These are phyloP conservation scores for California macrophylla DNA, from an alignment of 441 rosid genomes.

Conservation along the genomic window DNA sequence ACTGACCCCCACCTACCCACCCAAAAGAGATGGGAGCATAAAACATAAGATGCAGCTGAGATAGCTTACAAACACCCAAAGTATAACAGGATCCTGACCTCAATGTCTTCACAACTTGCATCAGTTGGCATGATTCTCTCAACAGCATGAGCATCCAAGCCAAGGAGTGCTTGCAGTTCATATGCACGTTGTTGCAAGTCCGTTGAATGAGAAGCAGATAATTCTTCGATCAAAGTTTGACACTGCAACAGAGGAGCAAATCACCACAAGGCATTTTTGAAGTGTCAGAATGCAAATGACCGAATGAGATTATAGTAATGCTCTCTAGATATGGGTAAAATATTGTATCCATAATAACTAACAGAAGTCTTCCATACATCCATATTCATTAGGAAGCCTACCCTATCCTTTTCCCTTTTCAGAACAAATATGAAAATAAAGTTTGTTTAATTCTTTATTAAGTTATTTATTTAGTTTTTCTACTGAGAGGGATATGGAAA, in stretches of 20 bases:
- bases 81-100: conserved; percentile 35
- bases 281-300: neutral
- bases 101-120: conserved; percentile 94
- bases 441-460: too few relatives aligned
- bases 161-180: conserved; percentile 69
- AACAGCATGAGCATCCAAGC: conserved; percentile 57
- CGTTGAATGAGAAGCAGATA: conserved; percentile 87
- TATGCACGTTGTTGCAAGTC: conserved; percentile 97
- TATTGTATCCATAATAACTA: too few relatives aligned
- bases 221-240: conserved; percentile 77
- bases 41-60: neutral
- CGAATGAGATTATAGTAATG: neutral
- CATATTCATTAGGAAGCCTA: neutral
- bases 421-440: neutral
- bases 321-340: too few relatives aligned
- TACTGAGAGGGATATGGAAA: too few relatives aligned
- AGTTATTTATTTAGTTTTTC: too few relatives aligned
- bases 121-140: conserved; percentile 67
- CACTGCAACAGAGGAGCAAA: conserved; percentile 45
- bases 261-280: neutral
- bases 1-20: neutral
- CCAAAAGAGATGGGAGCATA: neutral
- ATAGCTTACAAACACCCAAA: neutral
- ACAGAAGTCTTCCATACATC: neutral
- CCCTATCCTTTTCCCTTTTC: neutral